phyloP scores from a whole-genome alignment of 2,329 filamentous ascomycete species.

The Fusarium napiforme region DNA sequence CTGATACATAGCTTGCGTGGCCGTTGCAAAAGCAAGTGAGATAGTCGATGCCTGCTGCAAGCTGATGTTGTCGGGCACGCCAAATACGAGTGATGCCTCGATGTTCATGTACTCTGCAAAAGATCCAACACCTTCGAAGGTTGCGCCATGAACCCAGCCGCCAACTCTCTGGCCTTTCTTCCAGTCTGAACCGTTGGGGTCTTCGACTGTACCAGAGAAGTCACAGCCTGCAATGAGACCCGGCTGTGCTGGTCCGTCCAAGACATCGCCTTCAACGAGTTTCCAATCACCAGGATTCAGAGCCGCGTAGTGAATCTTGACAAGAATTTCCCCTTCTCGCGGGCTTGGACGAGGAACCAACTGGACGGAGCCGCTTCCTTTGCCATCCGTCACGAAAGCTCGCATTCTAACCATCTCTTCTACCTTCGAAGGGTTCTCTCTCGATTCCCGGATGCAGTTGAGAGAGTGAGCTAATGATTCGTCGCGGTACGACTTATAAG shows the following conservation, averaged over 20 bases:
- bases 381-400: conserved; percentile 9
- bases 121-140: neutral
- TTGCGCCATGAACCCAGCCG: conserved; percentile 11
- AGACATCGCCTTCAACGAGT: neutral
- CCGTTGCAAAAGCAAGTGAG: conserved; percentile 9
- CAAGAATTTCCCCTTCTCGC: neutral
- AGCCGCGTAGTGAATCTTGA: conserved; percentile 2
- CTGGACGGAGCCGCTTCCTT: neutral
- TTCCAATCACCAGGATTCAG: conserved; percentile 18
- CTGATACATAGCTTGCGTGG: neutral
- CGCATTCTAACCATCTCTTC: neutral
- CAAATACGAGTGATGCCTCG: conserved; percentile 2
- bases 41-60: conserved; percentile 10
- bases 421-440: too few species aligned
- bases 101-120: conserved; percentile 8
- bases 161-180: conserved; percentile 1
- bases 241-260: neutral
- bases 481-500: neutral
- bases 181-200: neutral
- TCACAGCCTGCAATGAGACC: conserved; percentile 14
- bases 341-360: neutral
- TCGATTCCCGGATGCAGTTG: neutral
- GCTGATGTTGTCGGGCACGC: neutral
- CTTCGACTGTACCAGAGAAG: neutral
- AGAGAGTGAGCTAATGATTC: neutral